Evolutionary conservation across 2,329 filamentous ascomycete species (phyloP).

Genomic region (Magnaporthiopsis poae): DNA sequence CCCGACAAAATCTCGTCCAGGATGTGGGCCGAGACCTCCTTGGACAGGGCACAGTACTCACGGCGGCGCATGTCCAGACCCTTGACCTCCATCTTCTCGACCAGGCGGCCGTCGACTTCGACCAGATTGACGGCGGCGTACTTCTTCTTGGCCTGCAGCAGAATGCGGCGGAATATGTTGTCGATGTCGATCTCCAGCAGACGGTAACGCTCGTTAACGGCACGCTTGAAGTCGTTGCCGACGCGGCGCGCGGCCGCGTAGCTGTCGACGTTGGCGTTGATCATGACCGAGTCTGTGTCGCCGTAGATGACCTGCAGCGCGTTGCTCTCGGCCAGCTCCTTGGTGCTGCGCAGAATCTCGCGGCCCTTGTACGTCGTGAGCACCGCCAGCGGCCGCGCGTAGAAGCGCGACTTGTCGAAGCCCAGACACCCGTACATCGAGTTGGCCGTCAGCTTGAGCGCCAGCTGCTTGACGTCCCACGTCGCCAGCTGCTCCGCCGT

Average conservation of each 20-base stretch:
- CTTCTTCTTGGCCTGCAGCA: conserved; percentile 97
- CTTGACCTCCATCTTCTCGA: conserved; percentile 95
- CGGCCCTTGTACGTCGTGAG: conserved; percentile 95
- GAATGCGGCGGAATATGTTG: conserved; percentile 85
- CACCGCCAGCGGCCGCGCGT: conserved; percentile 86
- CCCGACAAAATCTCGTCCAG: conserved; percentile 92
- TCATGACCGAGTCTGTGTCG: conserved; percentile 99
- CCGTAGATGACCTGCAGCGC: conserved; percentile 94
- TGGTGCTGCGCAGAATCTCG: conserved; percentile 92
- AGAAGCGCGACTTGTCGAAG: conserved; percentile 94
- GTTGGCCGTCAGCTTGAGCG: conserved; percentile 93
- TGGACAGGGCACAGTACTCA: conserved; percentile 91
- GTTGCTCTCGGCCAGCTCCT: conserved; percentile 85
- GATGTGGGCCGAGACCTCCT: conserved; percentile 82
- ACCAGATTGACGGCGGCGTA: conserved; percentile 94
- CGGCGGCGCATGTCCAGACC: conserved; percentile 95
- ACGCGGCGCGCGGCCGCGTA: conserved; percentile 83
- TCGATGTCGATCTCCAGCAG: conserved; percentile 96
- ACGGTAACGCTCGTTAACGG: conserved; percentile 87
- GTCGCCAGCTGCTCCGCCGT: conserved; percentile 79
- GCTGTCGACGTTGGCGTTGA: conserved; percentile 94
- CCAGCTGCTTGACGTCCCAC: conserved; percentile 97
- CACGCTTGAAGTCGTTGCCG: conserved; percentile 86
- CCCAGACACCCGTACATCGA: conserved; percentile 99
- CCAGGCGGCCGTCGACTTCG: conserved; percentile 76